phyloP scores from a whole-genome alignment of 306 rosid genomes.

The Ammopiptanthus mongolicus region DNA sequence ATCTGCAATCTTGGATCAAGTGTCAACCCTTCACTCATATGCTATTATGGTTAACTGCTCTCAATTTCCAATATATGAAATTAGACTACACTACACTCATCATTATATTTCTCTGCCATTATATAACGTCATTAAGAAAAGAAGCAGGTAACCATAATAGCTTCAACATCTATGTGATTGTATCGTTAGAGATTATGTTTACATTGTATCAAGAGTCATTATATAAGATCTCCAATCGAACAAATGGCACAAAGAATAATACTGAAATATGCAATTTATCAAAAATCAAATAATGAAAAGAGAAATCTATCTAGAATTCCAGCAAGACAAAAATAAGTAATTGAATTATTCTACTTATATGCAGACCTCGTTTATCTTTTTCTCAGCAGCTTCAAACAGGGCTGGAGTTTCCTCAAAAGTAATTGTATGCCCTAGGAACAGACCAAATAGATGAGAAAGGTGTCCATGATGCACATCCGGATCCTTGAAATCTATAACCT shows the following conservation, averaged over 20 bases:
- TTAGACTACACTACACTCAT: too few species aligned
- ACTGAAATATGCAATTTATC: not conserved
- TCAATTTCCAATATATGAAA: too few species aligned
- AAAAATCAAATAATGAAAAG: not conserved
- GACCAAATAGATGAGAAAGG: constrained; percentile 68
- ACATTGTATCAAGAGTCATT: too few species aligned
- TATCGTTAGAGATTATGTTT: too few species aligned
- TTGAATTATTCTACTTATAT: not conserved
- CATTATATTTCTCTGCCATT: too few species aligned
- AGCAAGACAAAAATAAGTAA: not conserved
- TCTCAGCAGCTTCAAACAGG: constrained; percentile 51
- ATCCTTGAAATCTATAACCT: constrained; percentile 65
- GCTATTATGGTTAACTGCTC: too few species aligned
- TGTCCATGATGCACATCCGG: constrained; percentile 73
- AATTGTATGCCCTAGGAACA: constrained; percentile 73
- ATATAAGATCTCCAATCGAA: not conserved
- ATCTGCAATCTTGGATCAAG: too few species aligned
- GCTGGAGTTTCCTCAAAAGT: constrained; percentile 43
- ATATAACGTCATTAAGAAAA: too few species aligned
- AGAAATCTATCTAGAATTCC: not conserved
- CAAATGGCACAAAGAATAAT: not conserved
- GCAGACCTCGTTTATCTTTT: constrained; percentile 66
- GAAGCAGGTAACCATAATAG: too few species aligned
- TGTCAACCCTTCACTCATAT: too few species aligned
- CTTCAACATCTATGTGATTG: too few species aligned